These are phyloP conservation scores for Ophiostoma australiae DNA, from an alignment of 2,329 filamentous ascomycete genomes.

Conservation along the genomic window DNA sequence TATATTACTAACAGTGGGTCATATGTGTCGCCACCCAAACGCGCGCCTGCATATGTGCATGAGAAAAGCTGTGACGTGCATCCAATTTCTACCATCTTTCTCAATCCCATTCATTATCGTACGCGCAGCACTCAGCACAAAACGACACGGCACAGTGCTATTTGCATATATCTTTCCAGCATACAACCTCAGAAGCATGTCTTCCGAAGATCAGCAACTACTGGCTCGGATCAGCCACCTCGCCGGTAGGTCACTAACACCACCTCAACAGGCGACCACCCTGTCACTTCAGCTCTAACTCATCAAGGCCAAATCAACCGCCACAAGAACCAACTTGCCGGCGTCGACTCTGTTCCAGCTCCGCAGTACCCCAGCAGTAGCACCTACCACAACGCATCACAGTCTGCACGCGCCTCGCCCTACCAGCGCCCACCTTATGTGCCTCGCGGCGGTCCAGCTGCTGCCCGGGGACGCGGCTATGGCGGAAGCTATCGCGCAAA, in stretches of 20 bases:
- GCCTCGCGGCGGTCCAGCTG: not conserved
- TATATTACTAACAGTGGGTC: not conserved
- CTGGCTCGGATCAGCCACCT: constrained; percentile 51
- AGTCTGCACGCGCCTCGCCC: constrained; percentile 25
- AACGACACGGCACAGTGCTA: not conserved
- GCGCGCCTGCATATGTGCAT: not conserved
- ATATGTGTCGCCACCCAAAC: not conserved
- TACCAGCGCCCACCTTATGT: constrained; percentile 32
- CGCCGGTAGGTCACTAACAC: constrained; percentile 38
- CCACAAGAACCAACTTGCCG: constrained; percentile 61
- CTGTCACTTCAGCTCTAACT: not conserved
- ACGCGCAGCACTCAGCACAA: no score
- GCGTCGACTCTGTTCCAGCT: constrained; percentile 32
- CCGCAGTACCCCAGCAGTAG: constrained; percentile 23
- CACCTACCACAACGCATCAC: constrained; percentile 27
- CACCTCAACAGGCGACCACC: not conserved
- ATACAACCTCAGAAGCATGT: constrained; percentile 32
- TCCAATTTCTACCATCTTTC: not conserved
- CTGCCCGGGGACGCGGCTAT: constrained; percentile 7
- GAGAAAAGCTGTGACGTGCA: constrained; percentile 5
- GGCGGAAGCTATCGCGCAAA: constrained; percentile 36
- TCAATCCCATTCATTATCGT: not conserved
- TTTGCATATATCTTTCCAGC: no score
- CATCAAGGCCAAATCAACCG: constrained; percentile 71
- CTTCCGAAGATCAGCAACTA: constrained; percentile 49